phyloP scores from a whole-genome alignment of 2,329 filamentous ascomycete species.

The Zymoseptoria crescenta region DNA sequence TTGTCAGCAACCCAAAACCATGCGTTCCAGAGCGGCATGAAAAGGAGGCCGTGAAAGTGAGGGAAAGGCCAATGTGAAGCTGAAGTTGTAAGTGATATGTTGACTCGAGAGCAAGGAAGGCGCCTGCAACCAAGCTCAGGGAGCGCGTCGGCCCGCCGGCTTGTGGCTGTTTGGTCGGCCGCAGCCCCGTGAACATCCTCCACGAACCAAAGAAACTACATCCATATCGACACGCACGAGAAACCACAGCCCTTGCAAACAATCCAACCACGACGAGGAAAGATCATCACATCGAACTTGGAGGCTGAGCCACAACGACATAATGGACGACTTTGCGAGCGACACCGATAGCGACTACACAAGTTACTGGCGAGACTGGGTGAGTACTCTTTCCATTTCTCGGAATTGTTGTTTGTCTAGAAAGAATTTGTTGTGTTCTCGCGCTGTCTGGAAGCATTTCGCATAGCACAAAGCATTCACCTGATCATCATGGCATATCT shows the following conservation, averaged over 20 bases:
- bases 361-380: slow-evolving; percentile 99
- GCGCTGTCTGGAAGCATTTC: not conserved
- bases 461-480: not conserved
- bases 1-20: not conserved
- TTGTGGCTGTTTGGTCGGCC: not conserved
- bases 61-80: not conserved
- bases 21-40: not conserved
- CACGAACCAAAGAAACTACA: not conserved
- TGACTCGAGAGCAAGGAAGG: not conserved
- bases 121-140: not conserved
- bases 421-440: not conserved
- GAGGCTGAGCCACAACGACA: not conserved
- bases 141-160: not conserved
- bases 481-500: not conserved
- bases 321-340: slow-evolving; percentile 95
- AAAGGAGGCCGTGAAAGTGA: not conserved
- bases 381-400: slow-evolving; percentile 37
- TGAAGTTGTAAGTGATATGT: not conserved
- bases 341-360: slow-evolving; percentile 99
- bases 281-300: not conserved
- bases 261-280: not conserved
- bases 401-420: not conserved
- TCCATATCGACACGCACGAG: not conserved
- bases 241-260: not conserved
- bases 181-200: not conserved